Conservation (phyloP, 202 grass and related monocot genomes). For the Musa balbisiana region DNA sequence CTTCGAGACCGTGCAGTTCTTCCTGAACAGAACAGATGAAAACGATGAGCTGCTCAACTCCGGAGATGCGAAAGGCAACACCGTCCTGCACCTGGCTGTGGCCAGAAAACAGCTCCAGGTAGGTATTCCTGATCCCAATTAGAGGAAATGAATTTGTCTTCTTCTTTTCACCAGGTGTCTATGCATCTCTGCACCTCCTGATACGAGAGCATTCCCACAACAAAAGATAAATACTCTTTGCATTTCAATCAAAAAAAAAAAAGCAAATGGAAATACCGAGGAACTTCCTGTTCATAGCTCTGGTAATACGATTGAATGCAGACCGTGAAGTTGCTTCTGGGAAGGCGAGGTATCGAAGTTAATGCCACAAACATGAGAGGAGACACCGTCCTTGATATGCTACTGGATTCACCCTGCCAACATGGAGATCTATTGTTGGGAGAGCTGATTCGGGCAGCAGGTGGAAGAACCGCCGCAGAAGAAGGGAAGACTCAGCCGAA, state of each 20-base stretch:
- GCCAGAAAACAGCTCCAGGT: no score
- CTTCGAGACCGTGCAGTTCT: constrained; percentile 1
- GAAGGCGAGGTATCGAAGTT: no score
- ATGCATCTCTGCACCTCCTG: no score
- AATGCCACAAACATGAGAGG: background rate
- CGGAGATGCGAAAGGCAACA: no score
- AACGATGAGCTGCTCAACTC: background rate
- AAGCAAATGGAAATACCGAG: background rate
- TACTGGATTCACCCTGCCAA: constrained; percentile 2
- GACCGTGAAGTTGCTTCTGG: no score
- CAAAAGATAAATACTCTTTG: no score
- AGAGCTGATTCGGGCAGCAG: background rate
- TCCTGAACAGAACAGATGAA: background rate
- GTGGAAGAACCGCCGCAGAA: constrained; percentile 4
- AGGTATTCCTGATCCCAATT: no score
- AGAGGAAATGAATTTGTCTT: no score
- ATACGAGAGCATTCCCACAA: no score
- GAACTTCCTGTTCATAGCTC: background rate
- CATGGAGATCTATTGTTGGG: constrained; percentile 14
- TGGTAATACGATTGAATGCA: no score
- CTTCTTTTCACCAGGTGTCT: no score
- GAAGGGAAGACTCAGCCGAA: background rate
- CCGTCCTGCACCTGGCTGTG: no score
- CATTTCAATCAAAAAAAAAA: background rate
- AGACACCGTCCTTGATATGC: background rate